Base-by-base conservation (phyloP, 208 protist species). In the Acanthamoeba royreba region DNA sequence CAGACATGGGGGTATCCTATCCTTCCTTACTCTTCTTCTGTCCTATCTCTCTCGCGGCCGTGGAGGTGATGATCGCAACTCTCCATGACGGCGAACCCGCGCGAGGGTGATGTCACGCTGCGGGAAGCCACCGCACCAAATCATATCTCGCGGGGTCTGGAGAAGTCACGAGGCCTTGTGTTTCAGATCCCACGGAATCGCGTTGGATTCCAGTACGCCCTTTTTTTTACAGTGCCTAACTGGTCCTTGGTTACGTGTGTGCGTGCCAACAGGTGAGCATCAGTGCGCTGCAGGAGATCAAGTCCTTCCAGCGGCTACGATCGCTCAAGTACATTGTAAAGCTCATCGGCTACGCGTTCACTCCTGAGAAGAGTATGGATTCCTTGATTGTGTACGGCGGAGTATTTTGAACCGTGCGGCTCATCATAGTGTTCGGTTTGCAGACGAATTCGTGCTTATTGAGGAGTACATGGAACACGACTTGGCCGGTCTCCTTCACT, bases 381-480 rank as follows among this genome's bases (percentile, higher is more conserved):
- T 53, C 45, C n/a, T 52, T 85, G 25, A 49, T 85, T 42, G 31
- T 46, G 74, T 52, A 31, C 66, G 31, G 31, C 74, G 38, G 19
- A 28, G n/a, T n/a, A 28, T 61, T 61, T 19, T 61, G 53, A 61
- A n/a, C 53, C 19, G n/a, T 61, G 22, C n/a, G 19, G 19, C 55
- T 66, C 55, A 66, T 66, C 19, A 66, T 66, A 7, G 9, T 28
- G 25, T 33, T 8, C 77, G 38, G n/a, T n/a, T n/a, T 28, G 31
- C 81, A 88, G 81, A 63, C 11, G 81, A 88, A 28, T 88, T 88
- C 25, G 81, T 88, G 2, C 61, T 98, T 95, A 97, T 98, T n/a
- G 97, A 98, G 61, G 97, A 98, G 92, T 98, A 96, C 77, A 95
- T 98, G 94, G 97, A 98, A 35, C 97, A 98, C 79, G 98, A 98